These are phyloP conservation scores for Camillea tinctor DNA, from an alignment of 2,329 filamentous ascomycete species.

Conservation along the genomic window DNA sequence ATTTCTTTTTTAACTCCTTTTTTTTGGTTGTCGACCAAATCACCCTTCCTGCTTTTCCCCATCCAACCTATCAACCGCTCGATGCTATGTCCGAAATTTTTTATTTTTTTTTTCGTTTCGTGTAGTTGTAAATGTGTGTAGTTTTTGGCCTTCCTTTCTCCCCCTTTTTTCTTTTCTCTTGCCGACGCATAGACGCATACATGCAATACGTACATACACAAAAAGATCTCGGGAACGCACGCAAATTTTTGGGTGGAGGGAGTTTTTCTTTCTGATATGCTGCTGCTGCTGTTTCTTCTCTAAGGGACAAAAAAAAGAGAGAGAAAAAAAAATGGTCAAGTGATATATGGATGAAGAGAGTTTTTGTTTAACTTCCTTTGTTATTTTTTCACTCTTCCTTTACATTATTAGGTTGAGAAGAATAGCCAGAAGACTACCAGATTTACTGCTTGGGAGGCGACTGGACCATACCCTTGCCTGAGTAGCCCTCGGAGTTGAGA, in stretches of 20 bases:
- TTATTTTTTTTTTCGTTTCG: background rate
- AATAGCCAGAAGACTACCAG: slow-evolving; percentile 2
- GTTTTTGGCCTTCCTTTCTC: background rate
- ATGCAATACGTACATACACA: slow-evolving; percentile 18
- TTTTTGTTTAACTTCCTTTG: background rate
- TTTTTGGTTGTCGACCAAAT: background rate
- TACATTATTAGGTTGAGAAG: slow-evolving; percentile 16
- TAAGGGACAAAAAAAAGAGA: slow-evolving; percentile 41
- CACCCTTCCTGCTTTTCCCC: too few species aligned
- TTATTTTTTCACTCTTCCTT: slow-evolving; percentile 4
- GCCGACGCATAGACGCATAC: background rate
- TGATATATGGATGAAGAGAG: slow-evolving; percentile 16
- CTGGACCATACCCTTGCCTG: slow-evolving; percentile 77
- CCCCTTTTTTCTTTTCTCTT: background rate
- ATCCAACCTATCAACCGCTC: background rate
- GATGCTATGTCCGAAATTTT: background rate
- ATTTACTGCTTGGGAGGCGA: slow-evolving; percentile 53
- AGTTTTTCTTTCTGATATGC: slow-evolving; percentile 10
- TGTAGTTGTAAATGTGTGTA: background rate
- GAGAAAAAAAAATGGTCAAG: slow-evolving; percentile 21
- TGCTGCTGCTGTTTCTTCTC: slow-evolving; percentile 12
- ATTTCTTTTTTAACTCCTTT: slow-evolving; percentile 1
- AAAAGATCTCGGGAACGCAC: background rate
- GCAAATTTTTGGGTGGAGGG: slow-evolving; percentile 20
- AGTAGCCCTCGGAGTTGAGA: slow-evolving; percentile 75